phyloP scores from a whole-genome alignment of 1,139 yeast species.

The Geotrichum reessii region DNA sequence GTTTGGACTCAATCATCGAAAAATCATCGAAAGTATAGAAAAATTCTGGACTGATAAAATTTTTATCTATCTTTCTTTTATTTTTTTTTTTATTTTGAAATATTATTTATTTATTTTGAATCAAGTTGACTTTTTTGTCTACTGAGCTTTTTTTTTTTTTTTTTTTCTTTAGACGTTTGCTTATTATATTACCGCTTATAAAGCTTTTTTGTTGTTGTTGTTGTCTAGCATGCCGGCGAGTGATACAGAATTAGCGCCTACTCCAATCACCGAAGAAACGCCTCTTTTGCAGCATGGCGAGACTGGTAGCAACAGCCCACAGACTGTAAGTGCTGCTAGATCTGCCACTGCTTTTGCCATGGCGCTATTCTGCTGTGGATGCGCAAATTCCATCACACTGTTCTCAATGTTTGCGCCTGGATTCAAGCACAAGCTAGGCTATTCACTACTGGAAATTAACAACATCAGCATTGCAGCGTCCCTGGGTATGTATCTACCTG shows the following conservation, averaged over 20 bases:
- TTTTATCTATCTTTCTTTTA: no score
- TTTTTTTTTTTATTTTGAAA: no score
- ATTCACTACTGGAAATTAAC: constrained; percentile 69
- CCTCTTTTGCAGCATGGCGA: not conserved
- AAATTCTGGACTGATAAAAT: no score
- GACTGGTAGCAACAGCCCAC: not conserved
- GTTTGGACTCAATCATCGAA: no score
- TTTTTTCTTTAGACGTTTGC: no score
- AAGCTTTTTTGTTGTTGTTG: not conserved
- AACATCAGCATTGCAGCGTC: constrained; percentile 69
- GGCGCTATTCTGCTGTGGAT: constrained; percentile 45
- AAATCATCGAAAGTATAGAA: no score
- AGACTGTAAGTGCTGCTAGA: not conserved
- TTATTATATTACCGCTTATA: no score
- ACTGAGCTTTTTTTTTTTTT: no score
- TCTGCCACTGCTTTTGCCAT: constrained; percentile 20
- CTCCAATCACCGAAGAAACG: not conserved
- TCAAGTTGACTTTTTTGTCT: no score
- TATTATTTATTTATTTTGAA: no score
- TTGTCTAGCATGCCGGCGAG: not conserved
- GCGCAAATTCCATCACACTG: constrained; percentile 75
- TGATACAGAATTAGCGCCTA: not conserved
- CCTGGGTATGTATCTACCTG: constrained; percentile 77
- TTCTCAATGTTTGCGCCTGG: constrained; percentile 75
- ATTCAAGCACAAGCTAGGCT: constrained; percentile 52